Evolutionary conservation across 805 yeast species (phyloP).

Genomic region (Monosporozyma solicola): DNA sequence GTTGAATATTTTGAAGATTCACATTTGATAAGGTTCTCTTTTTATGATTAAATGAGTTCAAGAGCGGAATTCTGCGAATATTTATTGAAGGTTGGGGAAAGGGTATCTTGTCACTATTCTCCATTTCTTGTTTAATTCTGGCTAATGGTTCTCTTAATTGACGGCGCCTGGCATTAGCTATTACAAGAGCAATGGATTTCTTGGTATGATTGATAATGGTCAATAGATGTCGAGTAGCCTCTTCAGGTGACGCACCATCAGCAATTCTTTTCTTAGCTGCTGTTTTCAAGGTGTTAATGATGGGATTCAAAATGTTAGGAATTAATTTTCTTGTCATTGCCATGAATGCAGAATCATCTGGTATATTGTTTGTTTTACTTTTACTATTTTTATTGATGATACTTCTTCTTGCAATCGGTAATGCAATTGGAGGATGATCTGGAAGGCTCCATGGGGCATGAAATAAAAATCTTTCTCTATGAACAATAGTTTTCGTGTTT

Average conservation of each 20-base stretch:
- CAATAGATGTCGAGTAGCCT: constrained; percentile 22
- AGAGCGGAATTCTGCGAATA: constrained; percentile 16
- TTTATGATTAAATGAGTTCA: constrained; percentile 11
- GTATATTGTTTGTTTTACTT: not conserved
- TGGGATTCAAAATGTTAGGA: constrained; percentile 24
- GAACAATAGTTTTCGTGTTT: constrained; percentile 20
- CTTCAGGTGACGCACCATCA: constrained; percentile 29
- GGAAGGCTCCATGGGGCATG: constrained; percentile 32
- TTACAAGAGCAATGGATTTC: constrained; percentile 14
- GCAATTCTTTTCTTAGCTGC: constrained; percentile 29
- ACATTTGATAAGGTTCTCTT: constrained; percentile 9
- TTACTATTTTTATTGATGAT: constrained; percentile 6
- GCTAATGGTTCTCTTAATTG: not conserved
- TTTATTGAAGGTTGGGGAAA: not conserved
- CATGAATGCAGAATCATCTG: constrained; percentile 7
- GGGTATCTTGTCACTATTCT: not conserved
- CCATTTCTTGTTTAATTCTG: not conserved
- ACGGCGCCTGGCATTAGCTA: constrained; percentile 1
- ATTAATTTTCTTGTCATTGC: constrained; percentile 14
- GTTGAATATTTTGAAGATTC: not conserved
- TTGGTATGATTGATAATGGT: constrained; percentile 27
- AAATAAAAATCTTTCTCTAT: constrained; percentile 22
- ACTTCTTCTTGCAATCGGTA: constrained; percentile 26
- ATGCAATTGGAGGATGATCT: constrained; percentile 22
- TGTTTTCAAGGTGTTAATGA: constrained; percentile 26